These are phyloP conservation scores for Chytriomyces sp. DNA, from an alignment of 192 early-diverging fungal genomes.

Conservation along the genomic window DNA sequence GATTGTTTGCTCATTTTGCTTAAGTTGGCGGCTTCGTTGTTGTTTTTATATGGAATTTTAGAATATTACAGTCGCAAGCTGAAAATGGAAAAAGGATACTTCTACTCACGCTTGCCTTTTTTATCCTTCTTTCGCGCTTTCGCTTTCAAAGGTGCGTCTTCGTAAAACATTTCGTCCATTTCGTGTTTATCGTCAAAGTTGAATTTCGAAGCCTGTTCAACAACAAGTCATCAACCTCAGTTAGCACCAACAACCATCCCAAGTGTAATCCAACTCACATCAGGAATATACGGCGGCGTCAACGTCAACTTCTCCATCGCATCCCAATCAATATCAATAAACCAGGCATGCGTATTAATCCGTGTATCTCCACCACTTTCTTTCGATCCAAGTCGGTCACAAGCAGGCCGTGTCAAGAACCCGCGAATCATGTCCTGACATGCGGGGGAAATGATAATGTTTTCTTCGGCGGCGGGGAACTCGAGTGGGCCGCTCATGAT, in stretches of 20 bases:
- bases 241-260: neutral
- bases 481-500: constrained; percentile 72
- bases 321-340: constrained; percentile 51
- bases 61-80: neutral
- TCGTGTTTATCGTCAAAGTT: constrained; percentile 99
- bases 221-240: neutral
- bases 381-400: constrained; percentile 75
- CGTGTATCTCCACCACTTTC: constrained; percentile 72
- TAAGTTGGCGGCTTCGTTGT: neutral
- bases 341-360: constrained; percentile 51
- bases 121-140: constrained; percentile 66
- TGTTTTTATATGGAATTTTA: neutral
- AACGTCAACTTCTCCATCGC: constrained; percentile 45
- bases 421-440: constrained; percentile 36
- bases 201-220: constrained; percentile 22
- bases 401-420: constrained; percentile 77
- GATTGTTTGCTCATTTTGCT: neutral
- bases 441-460: constrained; percentile 30
- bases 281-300: constrained; percentile 54
- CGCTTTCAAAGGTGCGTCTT: constrained; percentile 89
- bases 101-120: neutral
- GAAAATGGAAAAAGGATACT: neutral
- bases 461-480: constrained; percentile 54
- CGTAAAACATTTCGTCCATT: constrained; percentile 90
- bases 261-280: constrained; percentile 44